A percentile compares a stretch with the other conserved stretches of the same genome.
These are phyloP conservation scores for Suillus ampliporus DNA, from an alignment of 768 basidiomycete genomes.

Conservation along the genomic window DNA sequence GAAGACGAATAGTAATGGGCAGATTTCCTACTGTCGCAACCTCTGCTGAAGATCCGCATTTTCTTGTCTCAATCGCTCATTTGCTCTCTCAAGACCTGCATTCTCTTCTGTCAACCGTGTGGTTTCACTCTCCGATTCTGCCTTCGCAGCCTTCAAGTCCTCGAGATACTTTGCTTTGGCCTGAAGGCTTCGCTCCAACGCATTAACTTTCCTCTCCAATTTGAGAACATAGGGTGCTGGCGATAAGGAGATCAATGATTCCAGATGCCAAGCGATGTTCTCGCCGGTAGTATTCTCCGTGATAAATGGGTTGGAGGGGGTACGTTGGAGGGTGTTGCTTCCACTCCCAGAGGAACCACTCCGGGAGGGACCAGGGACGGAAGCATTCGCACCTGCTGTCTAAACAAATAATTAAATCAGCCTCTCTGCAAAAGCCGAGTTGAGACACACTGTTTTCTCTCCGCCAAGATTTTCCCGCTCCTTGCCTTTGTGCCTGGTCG, in stretches of 20 bases:
- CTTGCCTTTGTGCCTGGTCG: constrained; percentile 33
- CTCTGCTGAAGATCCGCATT: constrained; percentile 17
- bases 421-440: neutral
- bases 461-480: constrained; percentile 17
- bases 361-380: neutral
- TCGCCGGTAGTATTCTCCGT: neutral
- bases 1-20: neutral
- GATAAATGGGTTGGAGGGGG: constrained; percentile 12
- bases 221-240: constrained; percentile 38
- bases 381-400: neutral
- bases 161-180: constrained; percentile 34
- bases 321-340: constrained; percentile 12
- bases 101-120: neutral
- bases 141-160: constrained; percentile 12
- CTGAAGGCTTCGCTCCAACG: constrained; percentile 41
- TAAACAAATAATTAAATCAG: constrained; percentile 10
- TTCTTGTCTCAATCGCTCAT: constrained; percentile 22
- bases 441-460: constrained; percentile 21
- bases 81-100: constrained; percentile 18
- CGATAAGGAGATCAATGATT: constrained; percentile 18
- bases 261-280: constrained; percentile 13
- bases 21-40: constrained; percentile 3
- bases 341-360: neutral
- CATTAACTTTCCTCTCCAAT: constrained; percentile 45
- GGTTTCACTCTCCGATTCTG: neutral